Evolutionary conservation across 1,284 basidiomycete species (phyloP).

Genomic region (Trichosporon sp.): DNA sequence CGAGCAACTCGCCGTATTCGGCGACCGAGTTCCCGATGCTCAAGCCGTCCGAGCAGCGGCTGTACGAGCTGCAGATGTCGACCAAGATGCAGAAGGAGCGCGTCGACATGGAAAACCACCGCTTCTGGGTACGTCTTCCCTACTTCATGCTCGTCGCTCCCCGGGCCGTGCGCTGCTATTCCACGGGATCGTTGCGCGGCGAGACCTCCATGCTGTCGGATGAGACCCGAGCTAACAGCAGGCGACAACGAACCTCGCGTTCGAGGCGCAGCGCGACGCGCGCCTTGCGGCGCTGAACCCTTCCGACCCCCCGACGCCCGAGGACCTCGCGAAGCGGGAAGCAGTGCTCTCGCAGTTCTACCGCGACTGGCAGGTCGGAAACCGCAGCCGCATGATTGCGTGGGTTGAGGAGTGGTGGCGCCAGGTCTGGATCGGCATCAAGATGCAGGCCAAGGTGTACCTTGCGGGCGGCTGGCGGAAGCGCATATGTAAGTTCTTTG

Average conservation of each 20-base stretch:
- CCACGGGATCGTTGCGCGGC: background rate
- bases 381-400: slow-evolving; percentile 28
- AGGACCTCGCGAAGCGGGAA: slow-evolving; percentile 34
- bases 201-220: background rate
- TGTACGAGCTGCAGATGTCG: slow-evolving; percentile 39
- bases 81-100: slow-evolving; percentile 40
- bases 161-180: no score
- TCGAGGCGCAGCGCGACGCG: slow-evolving; percentile 33
- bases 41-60: slow-evolving; percentile 20
- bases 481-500: background rate
- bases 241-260: slow-evolving; percentile 37
- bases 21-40: slow-evolving; percentile 37
- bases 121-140: slow-evolving; percentile 40
- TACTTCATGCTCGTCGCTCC: background rate
- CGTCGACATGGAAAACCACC: slow-evolving; percentile 45
- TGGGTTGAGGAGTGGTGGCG: slow-evolving; percentile 47
- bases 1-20: slow-evolving; percentile 39
- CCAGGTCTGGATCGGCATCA: slow-evolving; percentile 41
- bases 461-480: slow-evolving; percentile 7
- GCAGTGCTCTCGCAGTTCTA: slow-evolving; percentile 42
- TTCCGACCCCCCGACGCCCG: slow-evolving; percentile 32
- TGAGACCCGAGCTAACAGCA: slow-evolving; percentile 11
- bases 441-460: slow-evolving; percentile 37
- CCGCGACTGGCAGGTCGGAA: slow-evolving; percentile 45
- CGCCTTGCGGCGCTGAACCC: slow-evolving; percentile 33